These are phyloP conservation scores for Hebeloma cylindrosporum DNA, from an alignment of 768 basidiomycete species.

Conservation along the genomic window DNA sequence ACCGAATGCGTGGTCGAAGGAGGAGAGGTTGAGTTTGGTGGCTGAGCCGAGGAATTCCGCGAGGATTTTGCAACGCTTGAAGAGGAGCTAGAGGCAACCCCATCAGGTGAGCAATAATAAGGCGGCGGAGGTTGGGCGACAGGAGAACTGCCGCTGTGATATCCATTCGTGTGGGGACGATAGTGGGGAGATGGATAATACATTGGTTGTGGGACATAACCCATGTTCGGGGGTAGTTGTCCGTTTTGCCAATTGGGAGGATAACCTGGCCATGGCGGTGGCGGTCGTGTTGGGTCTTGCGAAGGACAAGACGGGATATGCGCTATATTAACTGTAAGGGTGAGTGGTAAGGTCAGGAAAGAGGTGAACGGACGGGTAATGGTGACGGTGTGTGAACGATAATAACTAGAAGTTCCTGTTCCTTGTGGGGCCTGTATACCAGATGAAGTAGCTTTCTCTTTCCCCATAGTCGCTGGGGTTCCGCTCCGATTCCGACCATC, in stretches of 20 bases:
- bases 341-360: background rate
- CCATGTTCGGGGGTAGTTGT: slow-evolving; percentile 19
- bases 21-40: slow-evolving; percentile 8
- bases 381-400: slow-evolving; percentile 59
- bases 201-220: slow-evolving; percentile 32
- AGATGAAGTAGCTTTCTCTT: slow-evolving; percentile 32
- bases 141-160: slow-evolving; percentile 21
- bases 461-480: slow-evolving; percentile 46
- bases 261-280: slow-evolving; percentile 25
- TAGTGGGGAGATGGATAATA: slow-evolving; percentile 52
- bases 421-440: slow-evolving; percentile 29
- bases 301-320: slow-evolving; percentile 37
- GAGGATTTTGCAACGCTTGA: slow-evolving; percentile 5
- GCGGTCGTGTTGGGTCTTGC: slow-evolving; percentile 38
- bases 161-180: slow-evolving; percentile 35
- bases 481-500: slow-evolving; percentile 49
- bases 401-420: slow-evolving; percentile 56
- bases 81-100: slow-evolving; percentile 2
- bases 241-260: slow-evolving; percentile 20
- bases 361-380: slow-evolving; percentile 37
- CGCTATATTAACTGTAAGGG: slow-evolving; percentile 26
- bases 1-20: background rate
- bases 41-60: slow-evolving; percentile 12
- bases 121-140: slow-evolving; percentile 23
- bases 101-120: background rate